These are phyloP conservation scores for Rhazya stricta DNA, from an alignment of 257 asterid species.

Conservation along the genomic window DNA sequence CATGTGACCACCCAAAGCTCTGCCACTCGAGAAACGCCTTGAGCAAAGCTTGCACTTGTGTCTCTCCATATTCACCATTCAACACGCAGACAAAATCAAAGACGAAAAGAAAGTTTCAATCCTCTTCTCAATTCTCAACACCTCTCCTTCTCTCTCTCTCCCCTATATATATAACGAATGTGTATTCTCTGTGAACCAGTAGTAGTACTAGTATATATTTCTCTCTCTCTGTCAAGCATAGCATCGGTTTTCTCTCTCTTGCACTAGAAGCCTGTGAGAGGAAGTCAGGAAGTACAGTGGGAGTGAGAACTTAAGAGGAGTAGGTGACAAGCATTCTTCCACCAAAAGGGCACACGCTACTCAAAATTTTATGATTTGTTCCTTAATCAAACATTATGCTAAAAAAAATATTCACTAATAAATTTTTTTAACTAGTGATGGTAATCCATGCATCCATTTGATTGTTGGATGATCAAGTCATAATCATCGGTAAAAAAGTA, in stretches of 20 bases:
- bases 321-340: constrained; percentile 57
- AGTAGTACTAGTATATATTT: neutral
- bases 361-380: constrained; percentile 13
- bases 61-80: constrained; percentile 35
- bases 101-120: neutral
- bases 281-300: constrained; percentile 12
- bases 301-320: constrained; percentile 39
- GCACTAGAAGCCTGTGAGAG: constrained; percentile 21
- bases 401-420: too few species aligned
- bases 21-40: constrained; percentile 45
- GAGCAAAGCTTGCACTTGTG: constrained; percentile 54
- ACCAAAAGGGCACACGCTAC: constrained; percentile 30
- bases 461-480: too few species aligned
- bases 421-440: too few species aligned
- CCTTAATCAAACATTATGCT: too few species aligned
- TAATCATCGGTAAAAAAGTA: too few species aligned
- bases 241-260: constrained; percentile 22
- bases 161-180: neutral
- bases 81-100: constrained; percentile 7
- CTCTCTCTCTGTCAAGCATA: constrained; percentile 1
- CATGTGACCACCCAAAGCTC: constrained; percentile 76
- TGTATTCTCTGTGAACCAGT: neutral
- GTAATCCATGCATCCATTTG: too few species aligned
- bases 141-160: neutral
- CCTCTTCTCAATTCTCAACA: neutral